phyloP scores from a whole-genome alignment of 2,329 filamentous ascomycete genomes.

The Monilinia fructigena region DNA sequence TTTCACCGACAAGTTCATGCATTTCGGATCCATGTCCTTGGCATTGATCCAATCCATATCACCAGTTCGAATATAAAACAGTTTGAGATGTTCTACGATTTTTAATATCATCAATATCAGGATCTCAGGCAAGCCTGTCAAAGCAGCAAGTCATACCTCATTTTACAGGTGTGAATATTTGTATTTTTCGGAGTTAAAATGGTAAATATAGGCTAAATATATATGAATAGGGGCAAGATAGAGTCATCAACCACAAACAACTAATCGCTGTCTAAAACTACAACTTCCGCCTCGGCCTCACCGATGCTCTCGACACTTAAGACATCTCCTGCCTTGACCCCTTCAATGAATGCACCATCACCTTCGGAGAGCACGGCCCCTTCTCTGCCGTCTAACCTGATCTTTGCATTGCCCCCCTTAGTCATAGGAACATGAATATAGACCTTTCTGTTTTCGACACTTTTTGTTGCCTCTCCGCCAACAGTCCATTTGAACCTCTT shows the following conservation, averaged over 20 bases:
- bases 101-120: no score
- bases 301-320: slow-evolving; percentile 66
- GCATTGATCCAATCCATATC: no score
- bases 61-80: no score
- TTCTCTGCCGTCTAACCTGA: slow-evolving; percentile 65
- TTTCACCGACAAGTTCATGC: no score
- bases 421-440: slow-evolving; percentile 81
- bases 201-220: neutral
- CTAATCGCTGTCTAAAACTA: slow-evolving; percentile 32
- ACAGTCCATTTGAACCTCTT: slow-evolving; percentile 69
- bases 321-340: slow-evolving; percentile 62
- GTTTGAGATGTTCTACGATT: no score
- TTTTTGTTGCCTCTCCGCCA: slow-evolving; percentile 54
- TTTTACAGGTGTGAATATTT: neutral
- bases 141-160: neutral
- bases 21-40: no score
- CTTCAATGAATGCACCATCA: slow-evolving; percentile 75
- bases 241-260: neutral
- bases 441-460: slow-evolving; percentile 64
- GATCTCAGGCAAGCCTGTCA: no score
- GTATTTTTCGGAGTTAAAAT: neutral
- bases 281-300: slow-evolving; percentile 44
- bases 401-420: slow-evolving; percentile 69
- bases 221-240: neutral
- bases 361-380: slow-evolving; percentile 70